Evolutionary conservation across 2,329 filamentous ascomycete species (phyloP).

Genomic region (Fusarium bulbicola): DNA sequence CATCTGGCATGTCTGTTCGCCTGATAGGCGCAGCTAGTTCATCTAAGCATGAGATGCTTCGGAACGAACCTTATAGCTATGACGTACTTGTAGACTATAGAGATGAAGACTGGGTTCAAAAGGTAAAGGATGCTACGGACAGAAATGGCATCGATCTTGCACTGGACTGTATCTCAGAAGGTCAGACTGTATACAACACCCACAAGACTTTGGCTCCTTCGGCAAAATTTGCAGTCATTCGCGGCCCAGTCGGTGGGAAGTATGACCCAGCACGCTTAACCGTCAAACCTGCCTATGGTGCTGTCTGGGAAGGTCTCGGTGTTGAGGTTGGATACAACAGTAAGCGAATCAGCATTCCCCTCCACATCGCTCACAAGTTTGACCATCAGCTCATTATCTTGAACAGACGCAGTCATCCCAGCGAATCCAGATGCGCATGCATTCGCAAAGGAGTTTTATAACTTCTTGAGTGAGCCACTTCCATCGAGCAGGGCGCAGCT

Average conservation of each 20-base stretch:
- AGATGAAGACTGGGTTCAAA: constrained; percentile 45
- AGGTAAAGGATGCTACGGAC: constrained; percentile 39
- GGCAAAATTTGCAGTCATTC: constrained; percentile 42
- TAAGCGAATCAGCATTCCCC: constrained; percentile 5
- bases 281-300: constrained; percentile 50
- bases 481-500: constrained; percentile 8
- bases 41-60: constrained; percentile 41
- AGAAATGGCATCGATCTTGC: constrained; percentile 47
- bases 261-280: constrained; percentile 38
- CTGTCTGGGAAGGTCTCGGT: constrained; percentile 54
- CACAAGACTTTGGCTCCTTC: constrained; percentile 39
- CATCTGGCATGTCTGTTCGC: constrained; percentile 13
- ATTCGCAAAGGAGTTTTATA: constrained; percentile 50
- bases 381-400: accelerated
- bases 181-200: constrained; percentile 45
- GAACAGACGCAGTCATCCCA: constrained; percentile 11
- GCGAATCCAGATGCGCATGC: constrained; percentile 36
- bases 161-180: constrained; percentile 53
- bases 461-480: constrained; percentile 41
- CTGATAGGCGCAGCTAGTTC: constrained; percentile 46
- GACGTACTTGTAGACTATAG: constrained; percentile 52
- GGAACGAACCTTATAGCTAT: constrained; percentile 48
- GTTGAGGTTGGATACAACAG: constrained; percentile 51
- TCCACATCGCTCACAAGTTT: accelerated
- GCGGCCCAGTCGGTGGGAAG: constrained; percentile 33